A percentile compares a stretch with the other conserved stretches of the same genome.
phyloP scores from a whole-genome alignment of 139 green algal species.

The Diplosphaera chodatii region DNA sequence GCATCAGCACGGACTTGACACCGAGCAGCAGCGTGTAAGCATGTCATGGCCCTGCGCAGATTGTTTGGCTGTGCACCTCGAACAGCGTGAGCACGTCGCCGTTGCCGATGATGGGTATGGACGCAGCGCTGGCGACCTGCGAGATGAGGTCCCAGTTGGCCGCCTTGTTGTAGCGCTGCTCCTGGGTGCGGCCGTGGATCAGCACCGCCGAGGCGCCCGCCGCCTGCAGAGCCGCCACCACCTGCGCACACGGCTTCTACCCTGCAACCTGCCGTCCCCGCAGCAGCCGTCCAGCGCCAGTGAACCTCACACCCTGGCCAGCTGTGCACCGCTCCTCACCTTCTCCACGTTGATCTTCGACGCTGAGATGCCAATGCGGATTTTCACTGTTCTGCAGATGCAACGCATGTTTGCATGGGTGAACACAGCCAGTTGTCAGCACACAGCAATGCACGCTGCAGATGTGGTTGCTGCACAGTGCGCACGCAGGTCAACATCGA shows the following conservation, averaged over 20 bases:
- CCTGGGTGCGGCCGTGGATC: slow-evolving; percentile 78
- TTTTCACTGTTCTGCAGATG: slow-evolving; percentile 63
- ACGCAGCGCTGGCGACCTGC: slow-evolving; percentile 17
- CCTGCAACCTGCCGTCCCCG: too few relatives aligned
- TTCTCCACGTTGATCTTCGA: slow-evolving; percentile 57
- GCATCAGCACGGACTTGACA: too few relatives aligned
- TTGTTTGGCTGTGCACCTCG: slow-evolving; percentile 23
- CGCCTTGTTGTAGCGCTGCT: slow-evolving; percentile 76
- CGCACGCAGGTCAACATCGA: too few relatives aligned
- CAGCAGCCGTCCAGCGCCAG: too few relatives aligned
- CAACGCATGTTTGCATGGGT: too few relatives aligned
- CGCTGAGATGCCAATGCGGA: slow-evolving; percentile 49
- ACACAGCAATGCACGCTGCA: too few relatives aligned
- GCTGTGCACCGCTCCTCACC: neutral
- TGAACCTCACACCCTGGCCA: too few relatives aligned
- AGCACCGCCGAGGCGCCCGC: slow-evolving; percentile 70
- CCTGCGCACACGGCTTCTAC: slow-evolving; percentile 3
- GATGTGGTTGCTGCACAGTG: too few relatives aligned
- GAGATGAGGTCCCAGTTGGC: slow-evolving; percentile 70
- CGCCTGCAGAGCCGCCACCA: slow-evolving; percentile 45
- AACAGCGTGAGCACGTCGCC: slow-evolving; percentile 67
- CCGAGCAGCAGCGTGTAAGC: too few relatives aligned
- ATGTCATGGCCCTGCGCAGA: too few relatives aligned
- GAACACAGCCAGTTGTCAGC: too few relatives aligned
- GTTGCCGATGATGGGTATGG: slow-evolving; percentile 65